Conservation (phyloP, 495 filamentous ascomycete species). For the Acidomyces sp. region DNA sequence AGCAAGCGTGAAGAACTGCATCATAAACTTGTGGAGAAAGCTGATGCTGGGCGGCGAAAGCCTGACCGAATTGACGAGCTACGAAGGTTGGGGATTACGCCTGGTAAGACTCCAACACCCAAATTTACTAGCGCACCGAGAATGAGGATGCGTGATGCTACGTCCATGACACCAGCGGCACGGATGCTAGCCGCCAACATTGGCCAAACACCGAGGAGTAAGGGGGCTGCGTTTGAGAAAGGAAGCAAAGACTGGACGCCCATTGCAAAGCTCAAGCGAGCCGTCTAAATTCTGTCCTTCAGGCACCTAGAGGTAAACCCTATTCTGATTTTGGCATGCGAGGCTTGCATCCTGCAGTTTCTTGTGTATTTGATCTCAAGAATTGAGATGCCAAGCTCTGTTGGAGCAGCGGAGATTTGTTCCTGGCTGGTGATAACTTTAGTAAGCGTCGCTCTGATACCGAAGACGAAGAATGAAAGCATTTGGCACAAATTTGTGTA, state of each 20-base stretch:
- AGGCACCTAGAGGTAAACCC: too few species aligned
- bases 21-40: conserved; percentile 79
- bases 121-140: conserved; percentile 48
- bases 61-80: conserved; percentile 32
- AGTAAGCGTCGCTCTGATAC: too few species aligned
- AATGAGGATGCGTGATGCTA: conserved; percentile 18
- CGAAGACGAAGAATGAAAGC: too few species aligned
- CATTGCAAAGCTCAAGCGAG: conserved; percentile 32
- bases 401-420: too few species aligned
- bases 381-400: too few species aligned
- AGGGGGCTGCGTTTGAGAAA: conserved; percentile 33
- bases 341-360: too few species aligned
- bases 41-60: conserved; percentile 49
- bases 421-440: too few species aligned
- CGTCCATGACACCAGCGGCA: conserved; percentile 62
- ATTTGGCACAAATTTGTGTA: too few species aligned
- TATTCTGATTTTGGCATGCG: too few species aligned
- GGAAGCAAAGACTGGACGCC: conserved; percentile 41
- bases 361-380: too few species aligned
- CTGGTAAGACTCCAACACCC: conserved; percentile 46
- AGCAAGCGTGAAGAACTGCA: conserved; percentile 73
- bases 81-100: conserved; percentile 14
- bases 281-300: too few species aligned
- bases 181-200: conserved; percentile 54
- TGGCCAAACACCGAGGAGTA: conserved; percentile 30